phyloP scores from a whole-genome alignment of 1,284 basidiomycete species.

The Papiliotrema flavescens region DNA sequence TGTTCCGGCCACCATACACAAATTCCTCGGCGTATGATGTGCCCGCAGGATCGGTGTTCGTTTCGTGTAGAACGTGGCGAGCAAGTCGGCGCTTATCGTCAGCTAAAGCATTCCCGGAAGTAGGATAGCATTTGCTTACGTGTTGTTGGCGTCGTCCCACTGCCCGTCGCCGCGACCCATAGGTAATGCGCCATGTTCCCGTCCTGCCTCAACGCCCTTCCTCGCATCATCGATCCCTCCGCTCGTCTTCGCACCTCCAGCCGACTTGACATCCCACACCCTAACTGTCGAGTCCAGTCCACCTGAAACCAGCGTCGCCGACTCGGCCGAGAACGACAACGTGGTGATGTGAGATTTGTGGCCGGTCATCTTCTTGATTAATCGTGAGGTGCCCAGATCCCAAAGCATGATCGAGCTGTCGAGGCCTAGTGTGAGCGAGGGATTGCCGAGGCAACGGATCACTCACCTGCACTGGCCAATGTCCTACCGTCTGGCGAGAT shows the following conservation, averaged over 20 bases:
- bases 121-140: constrained; percentile 30
- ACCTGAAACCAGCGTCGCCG: constrained; percentile 81
- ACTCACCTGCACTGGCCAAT: constrained; percentile 80
- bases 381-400: constrained; percentile 88
- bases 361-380: constrained; percentile 96
- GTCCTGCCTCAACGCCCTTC: constrained; percentile 20
- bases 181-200: constrained; percentile 55
- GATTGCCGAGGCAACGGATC: neutral
- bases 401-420: constrained; percentile 92
- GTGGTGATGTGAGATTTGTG: constrained; percentile 86
- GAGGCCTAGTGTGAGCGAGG: constrained; percentile 58
- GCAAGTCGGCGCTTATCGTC: constrained; percentile 68
- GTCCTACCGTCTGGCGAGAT: constrained; percentile 92
- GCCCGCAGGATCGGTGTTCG: constrained; percentile 87
- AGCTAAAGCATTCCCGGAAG: neutral
- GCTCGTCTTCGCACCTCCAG: constrained; percentile 58
- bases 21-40: constrained; percentile 90
- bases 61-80: constrained; percentile 91
- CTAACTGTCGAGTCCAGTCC: constrained; percentile 90
- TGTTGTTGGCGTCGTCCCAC: constrained; percentile 35
- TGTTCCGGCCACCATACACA: constrained; percentile 82
- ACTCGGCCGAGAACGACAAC: constrained; percentile 87
- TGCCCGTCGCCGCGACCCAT: constrained; percentile 32
- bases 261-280: constrained; percentile 89
- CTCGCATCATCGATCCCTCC: constrained; percentile 7